Percentiles rank a stretch among this genome's conserved stretches.
These are phyloP conservation scores for Lactarius tabidus DNA, from an alignment of 768 basidiomycete species.

Conservation along the genomic window DNA sequence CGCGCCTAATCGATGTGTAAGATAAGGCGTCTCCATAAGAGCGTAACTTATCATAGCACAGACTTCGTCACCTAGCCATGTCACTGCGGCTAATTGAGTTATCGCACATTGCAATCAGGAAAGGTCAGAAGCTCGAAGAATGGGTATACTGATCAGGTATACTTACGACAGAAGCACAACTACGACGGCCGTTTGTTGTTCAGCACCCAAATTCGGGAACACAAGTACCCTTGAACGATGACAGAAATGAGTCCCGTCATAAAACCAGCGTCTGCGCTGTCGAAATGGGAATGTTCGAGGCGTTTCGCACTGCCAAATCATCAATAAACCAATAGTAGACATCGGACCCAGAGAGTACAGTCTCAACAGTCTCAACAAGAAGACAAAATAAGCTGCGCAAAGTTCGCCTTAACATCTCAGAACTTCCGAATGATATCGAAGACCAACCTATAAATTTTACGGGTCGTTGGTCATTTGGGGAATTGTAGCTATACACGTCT, in stretches of 20 bases:
- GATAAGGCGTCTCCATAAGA: not conserved
- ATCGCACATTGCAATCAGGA: not conserved
- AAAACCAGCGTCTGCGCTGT: not conserved
- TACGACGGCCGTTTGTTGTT: not conserved
- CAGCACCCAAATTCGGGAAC: not conserved
- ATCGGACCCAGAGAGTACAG: not conserved
- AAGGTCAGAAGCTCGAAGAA: not conserved
- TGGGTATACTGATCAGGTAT: not conserved
- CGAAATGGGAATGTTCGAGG: not conserved
- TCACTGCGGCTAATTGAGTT: not conserved
- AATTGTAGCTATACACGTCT: not conserved
- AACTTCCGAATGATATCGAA: not conserved
- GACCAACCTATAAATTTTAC: not conserved
- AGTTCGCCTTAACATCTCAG: not conserved
- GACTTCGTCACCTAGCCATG: not conserved
- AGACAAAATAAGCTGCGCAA: not conserved
- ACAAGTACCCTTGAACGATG: not conserved
- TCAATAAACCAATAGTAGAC: not conserved
- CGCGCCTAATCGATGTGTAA: not conserved
- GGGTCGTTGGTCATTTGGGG: not conserved
- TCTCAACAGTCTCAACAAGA: not conserved
- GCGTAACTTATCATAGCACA: not conserved
- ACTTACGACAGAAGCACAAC: not conserved
- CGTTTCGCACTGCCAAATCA: not conserved
- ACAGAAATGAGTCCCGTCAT: not conserved